phyloP scores from a whole-genome alignment of 164 flowering plant genomes.

The Chloranthus sessilifolius region DNA sequence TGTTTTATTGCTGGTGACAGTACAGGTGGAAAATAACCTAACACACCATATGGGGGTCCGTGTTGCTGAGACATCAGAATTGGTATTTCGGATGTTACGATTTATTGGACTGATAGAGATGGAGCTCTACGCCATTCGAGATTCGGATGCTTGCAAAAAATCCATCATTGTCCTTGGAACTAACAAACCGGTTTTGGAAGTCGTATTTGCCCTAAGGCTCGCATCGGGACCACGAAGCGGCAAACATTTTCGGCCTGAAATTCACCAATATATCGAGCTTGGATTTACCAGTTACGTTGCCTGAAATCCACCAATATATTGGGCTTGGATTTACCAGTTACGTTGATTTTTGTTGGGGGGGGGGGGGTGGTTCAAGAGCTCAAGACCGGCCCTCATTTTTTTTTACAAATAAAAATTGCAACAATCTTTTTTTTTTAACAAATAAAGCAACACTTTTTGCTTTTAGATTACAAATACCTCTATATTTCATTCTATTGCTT shows the following conservation, averaged over 20 bases:
- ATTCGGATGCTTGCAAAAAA: conserved; percentile 3
- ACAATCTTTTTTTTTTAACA: too few relatives aligned
- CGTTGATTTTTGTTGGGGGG: conserved; percentile 31
- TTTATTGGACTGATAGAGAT: conserved; percentile 18
- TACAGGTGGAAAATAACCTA: too few relatives aligned
- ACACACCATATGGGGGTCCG: conserved; percentile 46
- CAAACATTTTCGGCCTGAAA: conserved; percentile 30
- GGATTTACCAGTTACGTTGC: too few relatives aligned
- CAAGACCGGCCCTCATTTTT: too few relatives aligned
- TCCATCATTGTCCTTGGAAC: conserved; percentile 4
- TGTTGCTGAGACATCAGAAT: conserved; percentile 1
- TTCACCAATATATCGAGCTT: conserved; percentile 9
- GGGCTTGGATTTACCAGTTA: conserved; percentile 28
- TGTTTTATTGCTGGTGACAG: conserved; percentile 48
- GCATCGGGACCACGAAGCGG: too few relatives aligned
- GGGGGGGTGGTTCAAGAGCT: too few relatives aligned
- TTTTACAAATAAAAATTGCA: too few relatives aligned
- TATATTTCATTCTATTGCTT: too few relatives aligned
- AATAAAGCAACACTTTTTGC: too few relatives aligned
- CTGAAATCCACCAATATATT: too few relatives aligned
- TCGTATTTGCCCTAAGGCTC: conserved; percentile 24
- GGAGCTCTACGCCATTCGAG: conserved; percentile 26
- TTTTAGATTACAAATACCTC: too few relatives aligned
- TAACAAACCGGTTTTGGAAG: conserved; percentile 25
- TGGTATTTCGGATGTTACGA: conserved; percentile 7